phyloP scores from a whole-genome alignment of 2,329 filamentous ascomycete genomes.

The Talaromyces sp. region DNA sequence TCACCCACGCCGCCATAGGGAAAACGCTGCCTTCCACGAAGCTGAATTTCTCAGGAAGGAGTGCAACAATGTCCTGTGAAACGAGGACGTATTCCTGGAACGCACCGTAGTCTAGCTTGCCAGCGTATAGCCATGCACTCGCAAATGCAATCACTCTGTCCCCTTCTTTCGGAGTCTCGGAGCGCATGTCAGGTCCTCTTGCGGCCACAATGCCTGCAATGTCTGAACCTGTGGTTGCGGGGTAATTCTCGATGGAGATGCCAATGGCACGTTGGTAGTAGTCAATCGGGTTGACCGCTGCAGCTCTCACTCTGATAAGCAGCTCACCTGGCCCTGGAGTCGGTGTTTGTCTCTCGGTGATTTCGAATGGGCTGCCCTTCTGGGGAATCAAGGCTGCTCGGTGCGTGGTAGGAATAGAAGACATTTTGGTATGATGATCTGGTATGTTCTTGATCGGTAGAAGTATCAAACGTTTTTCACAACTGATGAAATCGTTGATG shows the following conservation, averaged over 20 bases:
- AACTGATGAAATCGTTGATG: no score
- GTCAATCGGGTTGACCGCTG: conserved; percentile 49
- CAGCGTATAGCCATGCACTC: conserved; percentile 15
- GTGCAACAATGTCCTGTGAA: conserved; percentile 29
- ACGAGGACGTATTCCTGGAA: conserved; percentile 34
- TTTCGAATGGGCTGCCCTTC: neutral
- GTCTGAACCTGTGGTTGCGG: conserved; percentile 11
- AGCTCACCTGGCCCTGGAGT: conserved; percentile 28
- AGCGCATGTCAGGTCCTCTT: conserved; percentile 26
- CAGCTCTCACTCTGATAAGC: conserved; percentile 45
- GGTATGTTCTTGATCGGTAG: no score
- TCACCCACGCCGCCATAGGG: conserved; percentile 29
- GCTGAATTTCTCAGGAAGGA: conserved; percentile 31
- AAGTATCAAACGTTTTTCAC: no score
- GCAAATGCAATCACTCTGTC: conserved; percentile 35
- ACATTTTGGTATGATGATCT: no score
- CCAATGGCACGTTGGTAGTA: conserved; percentile 26
- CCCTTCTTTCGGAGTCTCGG: conserved; percentile 26
- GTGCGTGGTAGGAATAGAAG: conserved; percentile 7
- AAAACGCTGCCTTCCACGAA: conserved; percentile 32
- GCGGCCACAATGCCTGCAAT: conserved; percentile 17
- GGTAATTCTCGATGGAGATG: conserved; percentile 25
- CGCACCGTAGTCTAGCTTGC: conserved; percentile 29
- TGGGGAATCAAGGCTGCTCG: conserved; percentile 8
- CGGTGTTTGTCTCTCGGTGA: conserved; percentile 1